Evolutionary conservation across 1,284 basidiomycete genomes (phyloP).

Genomic region (Ustanciosporium gigantosporum): DNA sequence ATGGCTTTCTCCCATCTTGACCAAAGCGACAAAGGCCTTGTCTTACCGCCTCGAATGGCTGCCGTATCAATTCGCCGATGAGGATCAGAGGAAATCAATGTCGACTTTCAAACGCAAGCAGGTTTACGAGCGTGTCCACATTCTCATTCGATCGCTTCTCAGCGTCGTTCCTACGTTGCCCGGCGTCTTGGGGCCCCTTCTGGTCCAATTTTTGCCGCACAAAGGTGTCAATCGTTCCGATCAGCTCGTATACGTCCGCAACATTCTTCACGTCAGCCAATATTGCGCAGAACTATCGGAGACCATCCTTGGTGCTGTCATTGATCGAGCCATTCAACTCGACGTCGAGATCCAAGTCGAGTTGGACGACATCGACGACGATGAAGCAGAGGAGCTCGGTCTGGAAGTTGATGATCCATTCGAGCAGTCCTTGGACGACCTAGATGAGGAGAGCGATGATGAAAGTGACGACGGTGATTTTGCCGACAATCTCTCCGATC

Average conservation of each 20-base stretch:
- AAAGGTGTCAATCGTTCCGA: slow-evolving; percentile 81
- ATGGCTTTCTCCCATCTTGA: slow-evolving; percentile 82
- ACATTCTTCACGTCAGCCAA: slow-evolving; percentile 78
- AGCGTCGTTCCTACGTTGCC: slow-evolving; percentile 71
- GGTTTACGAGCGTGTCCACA: slow-evolving; percentile 85
- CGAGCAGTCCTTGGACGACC: slow-evolving; percentile 70
- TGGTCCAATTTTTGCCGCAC: slow-evolving; percentile 85
- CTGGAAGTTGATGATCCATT: slow-evolving; percentile 74
- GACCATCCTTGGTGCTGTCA: slow-evolving; percentile 78
- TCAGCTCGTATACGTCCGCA: slow-evolving; percentile 90
- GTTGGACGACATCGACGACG: slow-evolving; percentile 80
- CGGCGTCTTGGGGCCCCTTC: slow-evolving; percentile 72
- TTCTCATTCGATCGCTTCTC: slow-evolving; percentile 80
- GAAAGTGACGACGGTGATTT: slow-evolving; percentile 55
- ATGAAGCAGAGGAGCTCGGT: slow-evolving; percentile 51
- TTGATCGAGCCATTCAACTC: slow-evolving; percentile 90
- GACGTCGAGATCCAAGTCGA: slow-evolving; percentile 98
- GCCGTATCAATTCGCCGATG: slow-evolving; percentile 35
- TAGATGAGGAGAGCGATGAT: slow-evolving; percentile 65
- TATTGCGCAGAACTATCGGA: slow-evolving; percentile 90
- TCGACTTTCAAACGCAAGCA: slow-evolving; percentile 66
- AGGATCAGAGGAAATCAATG: slow-evolving; percentile 10
- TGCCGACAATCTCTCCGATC: slow-evolving; percentile 62
- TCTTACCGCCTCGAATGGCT: slow-evolving; percentile 40
- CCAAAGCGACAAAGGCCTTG: slow-evolving; percentile 79